phyloP scores from a whole-genome alignment of 768 basidiomycete species.

The Termitomyces sp. region DNA sequence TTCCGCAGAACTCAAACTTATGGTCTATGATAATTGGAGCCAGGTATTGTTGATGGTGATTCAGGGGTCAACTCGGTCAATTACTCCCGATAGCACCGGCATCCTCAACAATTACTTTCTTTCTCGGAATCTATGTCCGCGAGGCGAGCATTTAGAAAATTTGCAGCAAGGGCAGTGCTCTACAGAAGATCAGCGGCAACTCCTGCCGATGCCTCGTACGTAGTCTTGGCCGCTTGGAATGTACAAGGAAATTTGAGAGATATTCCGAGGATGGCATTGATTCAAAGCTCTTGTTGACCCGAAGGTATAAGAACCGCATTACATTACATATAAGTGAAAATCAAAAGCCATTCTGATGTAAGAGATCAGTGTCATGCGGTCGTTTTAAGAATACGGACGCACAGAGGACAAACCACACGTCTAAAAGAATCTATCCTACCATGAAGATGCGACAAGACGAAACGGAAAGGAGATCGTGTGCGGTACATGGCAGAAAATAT shows the following conservation, averaged over 20 bases:
- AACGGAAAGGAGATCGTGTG: background rate
- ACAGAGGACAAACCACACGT: background rate
- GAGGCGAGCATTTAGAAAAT: background rate
- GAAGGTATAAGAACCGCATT: background rate
- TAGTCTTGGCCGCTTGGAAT: background rate
- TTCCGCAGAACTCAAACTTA: background rate
- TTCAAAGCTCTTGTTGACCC: background rate
- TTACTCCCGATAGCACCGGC: background rate
- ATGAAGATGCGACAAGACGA: background rate
- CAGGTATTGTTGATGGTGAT: too few relatives aligned
- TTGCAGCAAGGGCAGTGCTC: too few relatives aligned
- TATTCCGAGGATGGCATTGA: too few relatives aligned
- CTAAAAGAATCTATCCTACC: background rate
- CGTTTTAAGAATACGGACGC: background rate
- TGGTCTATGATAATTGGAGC: too few relatives aligned
- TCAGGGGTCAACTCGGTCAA: background rate
- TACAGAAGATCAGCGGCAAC: background rate
- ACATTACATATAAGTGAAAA: background rate
- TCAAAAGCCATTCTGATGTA: background rate
- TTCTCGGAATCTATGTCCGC: background rate
- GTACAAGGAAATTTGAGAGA: background rate
- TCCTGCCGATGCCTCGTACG: background rate
- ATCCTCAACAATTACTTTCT: background rate
- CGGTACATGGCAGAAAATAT: background rate
- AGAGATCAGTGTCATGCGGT: background rate